A percentile compares a stretch with the other conserved stretches of the same genome.
Conservation (phyloP, 306 rosid species). For the Rosa chinensis region DNA sequence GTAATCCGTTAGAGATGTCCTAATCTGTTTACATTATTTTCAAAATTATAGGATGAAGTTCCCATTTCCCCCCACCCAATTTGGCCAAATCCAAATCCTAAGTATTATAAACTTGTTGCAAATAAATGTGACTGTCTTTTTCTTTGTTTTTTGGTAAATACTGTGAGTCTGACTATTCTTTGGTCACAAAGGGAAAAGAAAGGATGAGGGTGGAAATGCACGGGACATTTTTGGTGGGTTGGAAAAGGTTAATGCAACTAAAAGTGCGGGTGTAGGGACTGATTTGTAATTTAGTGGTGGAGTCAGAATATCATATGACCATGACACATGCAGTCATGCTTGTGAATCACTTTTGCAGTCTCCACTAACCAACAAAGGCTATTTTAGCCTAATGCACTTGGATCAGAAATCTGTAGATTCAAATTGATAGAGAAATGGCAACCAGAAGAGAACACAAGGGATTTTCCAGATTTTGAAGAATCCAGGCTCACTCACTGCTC, state of each 20-base stretch:
- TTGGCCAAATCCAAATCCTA: background rate
- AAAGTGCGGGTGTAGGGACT: background rate
- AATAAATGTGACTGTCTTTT: background rate
- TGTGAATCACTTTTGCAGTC: conserved; percentile 21
- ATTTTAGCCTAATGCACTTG: background rate
- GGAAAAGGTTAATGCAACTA: background rate
- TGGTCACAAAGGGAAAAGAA: background rate
- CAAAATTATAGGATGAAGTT: background rate
- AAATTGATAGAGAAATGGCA: background rate
- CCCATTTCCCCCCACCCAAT: background rate
- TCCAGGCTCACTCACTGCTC: background rate
- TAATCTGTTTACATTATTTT: background rate
- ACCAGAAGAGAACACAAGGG: background rate
- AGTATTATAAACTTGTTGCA: background rate
- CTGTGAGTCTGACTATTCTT: no score
- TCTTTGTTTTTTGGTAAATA: no score
- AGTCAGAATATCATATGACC: conserved; percentile 4
- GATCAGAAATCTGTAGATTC: background rate
- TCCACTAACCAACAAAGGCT: background rate
- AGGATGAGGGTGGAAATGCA: background rate
- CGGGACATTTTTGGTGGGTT: background rate
- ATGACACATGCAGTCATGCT: conserved; percentile 3
- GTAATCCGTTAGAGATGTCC: no score
- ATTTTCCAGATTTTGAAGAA: background rate
- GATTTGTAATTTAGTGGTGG: background rate